phyloP scores from a whole-genome alignment of 768 basidiomycete species.

The Boletus subcaerulescens region DNA sequence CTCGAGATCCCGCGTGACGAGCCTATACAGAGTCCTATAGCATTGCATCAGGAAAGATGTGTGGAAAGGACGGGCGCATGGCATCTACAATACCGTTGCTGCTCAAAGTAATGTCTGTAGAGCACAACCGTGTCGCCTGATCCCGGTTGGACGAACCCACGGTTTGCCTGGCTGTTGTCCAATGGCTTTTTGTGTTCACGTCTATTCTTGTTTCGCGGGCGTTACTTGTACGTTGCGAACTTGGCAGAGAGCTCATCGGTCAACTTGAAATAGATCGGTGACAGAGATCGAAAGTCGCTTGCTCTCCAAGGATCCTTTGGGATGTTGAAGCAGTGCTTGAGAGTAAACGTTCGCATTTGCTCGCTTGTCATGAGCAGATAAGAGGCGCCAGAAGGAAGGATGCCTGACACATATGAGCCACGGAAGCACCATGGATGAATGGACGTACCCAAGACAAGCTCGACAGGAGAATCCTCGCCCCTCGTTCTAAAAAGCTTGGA shows the following conservation, averaged over 20 bases:
- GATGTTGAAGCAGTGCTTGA: conserved; percentile 8
- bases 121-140: conserved; percentile 11
- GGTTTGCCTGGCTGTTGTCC: conserved; percentile 46
- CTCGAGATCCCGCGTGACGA: conserved; percentile 23
- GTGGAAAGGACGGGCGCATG: background rate
- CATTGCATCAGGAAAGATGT: background rate
- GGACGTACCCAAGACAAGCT: too few relatives aligned
- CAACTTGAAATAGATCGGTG: conserved; percentile 43
- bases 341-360: conserved; percentile 28
- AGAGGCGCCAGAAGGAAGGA: conserved; percentile 42
- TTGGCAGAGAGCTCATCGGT: conserved; percentile 36
- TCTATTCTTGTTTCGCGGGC: conserved; percentile 33
- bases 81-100: conserved; percentile 36
- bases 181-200: conserved; percentile 3
- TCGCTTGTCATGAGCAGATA: conserved; percentile 41
- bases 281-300: conserved; percentile 42
- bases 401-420: conserved; percentile 32
- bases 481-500: too few relatives aligned
- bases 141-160: conserved; percentile 28
- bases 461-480: too few relatives aligned
- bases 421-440: background rate
- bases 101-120: conserved; percentile 44
- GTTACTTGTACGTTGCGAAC: conserved; percentile 38
- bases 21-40: conserved; percentile 31
- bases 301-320: conserved; percentile 16